phyloP scores from a whole-genome alignment of 139 green algal species.

The Chlamydomonas schloesseri region DNA sequence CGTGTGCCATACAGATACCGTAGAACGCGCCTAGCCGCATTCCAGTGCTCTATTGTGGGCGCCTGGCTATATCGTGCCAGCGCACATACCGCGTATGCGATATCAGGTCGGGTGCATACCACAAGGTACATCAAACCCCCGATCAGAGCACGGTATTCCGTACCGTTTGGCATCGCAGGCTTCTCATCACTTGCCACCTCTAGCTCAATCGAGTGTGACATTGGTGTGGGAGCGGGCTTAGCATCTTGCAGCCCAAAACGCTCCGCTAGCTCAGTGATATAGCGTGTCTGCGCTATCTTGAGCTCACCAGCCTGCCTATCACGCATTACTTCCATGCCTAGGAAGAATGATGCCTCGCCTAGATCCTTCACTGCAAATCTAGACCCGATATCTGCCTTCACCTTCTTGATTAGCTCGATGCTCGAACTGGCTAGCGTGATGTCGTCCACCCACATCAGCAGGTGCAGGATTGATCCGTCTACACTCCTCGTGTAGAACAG shows the following conservation, averaged over 20 bases:
- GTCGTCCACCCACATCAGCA: constrained; percentile 55
- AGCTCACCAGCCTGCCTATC: neutral
- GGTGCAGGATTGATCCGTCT: neutral
- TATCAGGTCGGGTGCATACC: constrained; percentile 57
- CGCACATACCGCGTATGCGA: constrained; percentile 55
- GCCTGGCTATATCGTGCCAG: neutral
- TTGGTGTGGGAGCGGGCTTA: neutral
- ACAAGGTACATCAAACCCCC: constrained; percentile 52
- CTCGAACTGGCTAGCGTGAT: constrained; percentile 2
- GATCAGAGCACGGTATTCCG: constrained; percentile 34
- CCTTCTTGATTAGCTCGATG: neutral
- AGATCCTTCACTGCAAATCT: neutral
- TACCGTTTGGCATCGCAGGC: neutral
- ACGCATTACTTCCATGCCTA: neutral
- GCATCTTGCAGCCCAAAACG: neutral
- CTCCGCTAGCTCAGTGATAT: neutral
- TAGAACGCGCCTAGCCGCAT: constrained; percentile 45
- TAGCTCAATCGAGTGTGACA: neutral
- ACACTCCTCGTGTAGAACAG: constrained; percentile 35
- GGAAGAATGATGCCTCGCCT: neutral
- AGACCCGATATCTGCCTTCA: neutral
- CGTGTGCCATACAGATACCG: constrained; percentile 48
- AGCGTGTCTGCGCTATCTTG: neutral
- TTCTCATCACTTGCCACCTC: neutral
- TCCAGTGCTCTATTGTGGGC: constrained; percentile 51